Conservation (phyloP, 2,329 filamentous ascomycete species). For the Exophiala xenobiotica region DNA sequence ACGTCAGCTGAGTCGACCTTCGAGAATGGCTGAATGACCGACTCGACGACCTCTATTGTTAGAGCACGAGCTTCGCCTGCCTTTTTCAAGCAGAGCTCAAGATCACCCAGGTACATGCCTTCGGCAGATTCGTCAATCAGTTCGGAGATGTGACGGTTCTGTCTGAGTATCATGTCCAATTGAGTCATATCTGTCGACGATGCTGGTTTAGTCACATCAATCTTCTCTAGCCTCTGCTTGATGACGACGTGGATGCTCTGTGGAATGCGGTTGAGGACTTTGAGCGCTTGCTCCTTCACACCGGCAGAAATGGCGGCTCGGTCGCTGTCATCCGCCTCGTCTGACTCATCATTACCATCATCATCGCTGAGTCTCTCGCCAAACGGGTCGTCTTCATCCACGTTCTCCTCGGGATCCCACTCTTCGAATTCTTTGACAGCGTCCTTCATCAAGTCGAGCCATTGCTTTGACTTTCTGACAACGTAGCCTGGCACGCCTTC, state of each 20-base stretch:
- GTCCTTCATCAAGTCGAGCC: constrained; percentile 73
- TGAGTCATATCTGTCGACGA: constrained; percentile 28
- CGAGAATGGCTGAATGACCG: constrained; percentile 11
- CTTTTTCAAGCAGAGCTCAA: constrained; percentile 31
- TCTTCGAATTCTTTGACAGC: constrained; percentile 82
- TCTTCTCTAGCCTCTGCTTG: constrained; percentile 41
- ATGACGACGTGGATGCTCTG: constrained; percentile 47
- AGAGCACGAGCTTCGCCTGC: constrained; percentile 28
- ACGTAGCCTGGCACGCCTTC: constrained; percentile 70
- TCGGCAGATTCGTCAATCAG: constrained; percentile 48
- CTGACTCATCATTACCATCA: constrained; percentile 27
- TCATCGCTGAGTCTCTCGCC: constrained; percentile 37
- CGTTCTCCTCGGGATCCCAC: constrained; percentile 73
- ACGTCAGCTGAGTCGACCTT: not conserved
- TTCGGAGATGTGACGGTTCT: constrained; percentile 40
- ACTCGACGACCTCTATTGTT: constrained; percentile 29
- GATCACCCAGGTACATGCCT: constrained; percentile 44
- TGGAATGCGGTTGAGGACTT: constrained; percentile 43
- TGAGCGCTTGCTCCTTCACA: constrained; percentile 43
- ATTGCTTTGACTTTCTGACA: constrained; percentile 69
- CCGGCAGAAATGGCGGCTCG: constrained; percentile 38
- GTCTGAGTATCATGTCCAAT: constrained; percentile 38
- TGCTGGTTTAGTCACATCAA: constrained; percentile 18
- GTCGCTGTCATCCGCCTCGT: constrained; percentile 27
- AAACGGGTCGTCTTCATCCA: constrained; percentile 50